phyloP scores from a whole-genome alignment of 169 alveolate species.

The Plasmodium relictum region DNA sequence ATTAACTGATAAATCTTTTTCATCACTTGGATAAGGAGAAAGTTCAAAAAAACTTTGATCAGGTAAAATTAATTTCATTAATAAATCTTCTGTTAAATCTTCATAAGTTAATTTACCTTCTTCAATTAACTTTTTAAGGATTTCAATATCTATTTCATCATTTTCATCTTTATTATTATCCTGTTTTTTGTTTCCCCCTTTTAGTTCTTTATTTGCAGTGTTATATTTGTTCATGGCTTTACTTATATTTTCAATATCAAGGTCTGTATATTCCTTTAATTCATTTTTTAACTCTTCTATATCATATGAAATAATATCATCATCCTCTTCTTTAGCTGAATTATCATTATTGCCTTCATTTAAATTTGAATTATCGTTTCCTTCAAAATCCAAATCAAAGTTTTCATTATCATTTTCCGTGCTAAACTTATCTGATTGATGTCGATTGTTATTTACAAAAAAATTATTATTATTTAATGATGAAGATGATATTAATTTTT shows the following conservation, averaged over 20 bases:
- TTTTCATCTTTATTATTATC: slow-evolving; percentile 19
- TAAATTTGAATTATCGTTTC: too few species aligned
- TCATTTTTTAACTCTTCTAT: not conserved
- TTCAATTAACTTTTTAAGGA: slow-evolving; percentile 26
- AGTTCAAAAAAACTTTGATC: slow-evolving; percentile 47
- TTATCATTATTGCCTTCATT: not conserved
- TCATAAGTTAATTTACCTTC: slow-evolving; percentile 37
- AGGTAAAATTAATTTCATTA: slow-evolving; percentile 31
- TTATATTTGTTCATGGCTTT: slow-evolving; percentile 10
- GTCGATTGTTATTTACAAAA: not conserved
- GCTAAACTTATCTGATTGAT: not conserved
- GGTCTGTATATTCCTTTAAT: not conserved
- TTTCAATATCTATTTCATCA: slow-evolving; percentile 28
- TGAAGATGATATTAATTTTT: slow-evolving; percentile 4
- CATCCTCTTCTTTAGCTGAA: slow-evolving; percentile 21
- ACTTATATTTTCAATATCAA: not conserved
- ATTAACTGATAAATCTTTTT: slow-evolving; percentile 41
- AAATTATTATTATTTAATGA: not conserved
- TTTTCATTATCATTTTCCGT: slow-evolving; percentile 11
- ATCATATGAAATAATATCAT: slow-evolving; percentile 3
- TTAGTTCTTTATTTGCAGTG: not conserved
- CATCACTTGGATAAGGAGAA: slow-evolving; percentile 68
- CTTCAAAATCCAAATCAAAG: too few species aligned
- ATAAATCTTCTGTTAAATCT: slow-evolving; percentile 64
- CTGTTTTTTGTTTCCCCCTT: not conserved